Evolutionary conservation across 78 protist genomes (phyloP).

Genomic region (Abeoforma whisleri): DNA sequence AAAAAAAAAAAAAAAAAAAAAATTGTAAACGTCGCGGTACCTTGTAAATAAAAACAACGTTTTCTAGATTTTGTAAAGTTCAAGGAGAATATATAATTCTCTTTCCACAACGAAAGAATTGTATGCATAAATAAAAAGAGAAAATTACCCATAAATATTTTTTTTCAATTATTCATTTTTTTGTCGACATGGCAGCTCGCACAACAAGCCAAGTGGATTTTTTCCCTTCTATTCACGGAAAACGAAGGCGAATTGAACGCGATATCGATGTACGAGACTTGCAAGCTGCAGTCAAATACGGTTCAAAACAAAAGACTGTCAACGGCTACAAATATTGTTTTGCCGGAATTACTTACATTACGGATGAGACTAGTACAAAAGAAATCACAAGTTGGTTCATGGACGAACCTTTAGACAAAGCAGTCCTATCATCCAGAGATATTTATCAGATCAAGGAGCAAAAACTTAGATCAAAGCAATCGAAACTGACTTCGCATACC

Average conservation of each 20-base stretch:
- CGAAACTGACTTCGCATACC: background rate
- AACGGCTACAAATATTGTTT: background rate
- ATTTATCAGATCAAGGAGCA: background rate
- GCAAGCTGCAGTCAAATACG: background rate
- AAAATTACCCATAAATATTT: too few relatives aligned
- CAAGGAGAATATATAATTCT: too few relatives aligned
- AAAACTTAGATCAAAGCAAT: background rate
- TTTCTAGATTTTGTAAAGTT: too few relatives aligned
- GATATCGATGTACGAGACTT: background rate
- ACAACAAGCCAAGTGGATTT: too few relatives aligned
- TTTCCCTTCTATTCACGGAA: too few relatives aligned
- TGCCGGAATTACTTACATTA: background rate
- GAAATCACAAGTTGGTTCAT: background rate
- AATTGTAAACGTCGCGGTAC: too few relatives aligned
- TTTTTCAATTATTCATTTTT: too few relatives aligned
- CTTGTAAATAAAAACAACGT: too few relatives aligned
- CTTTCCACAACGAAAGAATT: too few relatives aligned
- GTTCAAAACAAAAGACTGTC: background rate
- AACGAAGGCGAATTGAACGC: background rate
- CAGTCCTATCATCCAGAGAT: background rate
- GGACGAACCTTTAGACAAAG: background rate
- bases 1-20: too few relatives aligned
- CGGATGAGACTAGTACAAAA: background rate
- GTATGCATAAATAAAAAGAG: too few relatives aligned
- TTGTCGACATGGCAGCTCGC: too few relatives aligned